Percentiles rank a stretch among this genome's conserved stretches.
These are phyloP conservation scores for Cymbidium sinense DNA, from an alignment of 106 monocot species.

Conservation along the genomic window DNA sequence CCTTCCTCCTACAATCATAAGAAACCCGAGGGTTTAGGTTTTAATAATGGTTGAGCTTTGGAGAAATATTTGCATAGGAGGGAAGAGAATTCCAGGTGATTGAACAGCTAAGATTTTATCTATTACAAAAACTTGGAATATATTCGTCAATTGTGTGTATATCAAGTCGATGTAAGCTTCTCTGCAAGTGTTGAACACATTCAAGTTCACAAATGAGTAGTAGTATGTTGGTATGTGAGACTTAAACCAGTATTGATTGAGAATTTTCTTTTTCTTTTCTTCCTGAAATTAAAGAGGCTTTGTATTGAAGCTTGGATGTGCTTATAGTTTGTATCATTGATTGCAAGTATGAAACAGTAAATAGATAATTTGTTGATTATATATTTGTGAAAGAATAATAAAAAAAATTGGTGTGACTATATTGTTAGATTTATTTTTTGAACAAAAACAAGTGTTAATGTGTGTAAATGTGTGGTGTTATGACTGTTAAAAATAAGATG, in stretches of 20 bases:
- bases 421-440: too few species aligned
- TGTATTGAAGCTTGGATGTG: neutral
- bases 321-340: neutral
- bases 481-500: too few species aligned
- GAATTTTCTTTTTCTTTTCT: neutral
- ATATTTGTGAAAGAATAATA: neutral
- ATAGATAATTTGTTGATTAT: neutral
- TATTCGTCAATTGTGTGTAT: neutral
- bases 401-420: too few species aligned
- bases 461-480: too few species aligned
- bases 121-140: neutral
- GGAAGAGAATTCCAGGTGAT: neutral
- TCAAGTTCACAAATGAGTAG: neutral
- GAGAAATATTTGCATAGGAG: too few species aligned
- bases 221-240: neutral
- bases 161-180: neutral
- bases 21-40: neutral
- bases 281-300: neutral
- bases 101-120: neutral
- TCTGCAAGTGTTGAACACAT: too few species aligned
- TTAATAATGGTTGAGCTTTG: neutral
- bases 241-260: too few species aligned
- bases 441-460: too few species aligned
- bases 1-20: neutral
- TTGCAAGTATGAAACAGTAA: neutral